These are phyloP conservation scores for Globisporangium lucens DNA, from an alignment of 352 stramenopile genomes.

Conservation along the genomic window DNA sequence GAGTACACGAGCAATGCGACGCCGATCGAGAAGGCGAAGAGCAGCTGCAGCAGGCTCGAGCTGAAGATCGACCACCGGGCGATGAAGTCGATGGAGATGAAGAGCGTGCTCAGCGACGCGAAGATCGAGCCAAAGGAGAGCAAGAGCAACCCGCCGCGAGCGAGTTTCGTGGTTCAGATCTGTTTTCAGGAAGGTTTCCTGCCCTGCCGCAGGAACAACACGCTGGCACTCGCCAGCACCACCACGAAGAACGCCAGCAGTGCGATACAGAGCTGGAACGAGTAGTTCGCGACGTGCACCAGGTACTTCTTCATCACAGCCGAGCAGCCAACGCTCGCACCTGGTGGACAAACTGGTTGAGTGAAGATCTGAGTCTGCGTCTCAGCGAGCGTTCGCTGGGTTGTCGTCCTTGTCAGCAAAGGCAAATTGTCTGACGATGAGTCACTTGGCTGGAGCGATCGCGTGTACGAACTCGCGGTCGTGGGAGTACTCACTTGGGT, in stretches of 20 bases:
- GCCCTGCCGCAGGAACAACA: slow-evolving; percentile 28
- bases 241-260: slow-evolving; percentile 19
- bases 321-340: slow-evolving; percentile 24
- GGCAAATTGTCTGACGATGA: neutral
- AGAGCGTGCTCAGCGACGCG: slow-evolving; percentile 25
- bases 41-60: slow-evolving; percentile 42
- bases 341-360: slow-evolving; percentile 16
- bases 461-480: slow-evolving; percentile 18
- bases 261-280: slow-evolving; percentile 12
- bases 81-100: slow-evolving; percentile 41
- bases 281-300: slow-evolving; percentile 17
- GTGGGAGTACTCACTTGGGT: slow-evolving; percentile 21
- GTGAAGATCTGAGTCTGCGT: slow-evolving; percentile 7
- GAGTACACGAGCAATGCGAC: slow-evolving; percentile 31
- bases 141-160: slow-evolving; percentile 12
- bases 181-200: slow-evolving; percentile 17
- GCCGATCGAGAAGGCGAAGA: slow-evolving; percentile 42
- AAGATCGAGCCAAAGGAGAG: slow-evolving; percentile 22
- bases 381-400: slow-evolving; percentile 9
- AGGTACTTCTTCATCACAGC: slow-evolving; percentile 34
- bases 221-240: slow-evolving; percentile 19
- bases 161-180: slow-evolving; percentile 15
- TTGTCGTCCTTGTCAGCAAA: neutral
- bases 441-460: neutral
- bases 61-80: slow-evolving; percentile 37